A percentile compares a stretch with the other conserved stretches of the same genome.
Evolutionary conservation across 129 eudicot species (phyloP).

Genomic region (Helichrysum umbraculigerum): DNA sequence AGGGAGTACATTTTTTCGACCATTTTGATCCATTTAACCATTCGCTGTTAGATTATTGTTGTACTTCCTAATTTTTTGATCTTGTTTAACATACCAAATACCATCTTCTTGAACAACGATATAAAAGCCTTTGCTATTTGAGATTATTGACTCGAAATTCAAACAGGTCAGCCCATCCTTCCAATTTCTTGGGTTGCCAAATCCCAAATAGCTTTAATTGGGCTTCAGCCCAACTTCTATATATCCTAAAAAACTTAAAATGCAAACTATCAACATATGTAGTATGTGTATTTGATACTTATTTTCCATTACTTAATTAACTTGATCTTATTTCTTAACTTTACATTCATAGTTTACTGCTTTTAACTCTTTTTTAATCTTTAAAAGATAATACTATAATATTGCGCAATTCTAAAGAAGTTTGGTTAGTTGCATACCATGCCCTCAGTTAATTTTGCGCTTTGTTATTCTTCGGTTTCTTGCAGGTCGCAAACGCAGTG

Average conservation of each 20-base stretch:
- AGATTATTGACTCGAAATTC: no score
- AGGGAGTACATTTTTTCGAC: no score
- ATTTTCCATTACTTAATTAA: no score
- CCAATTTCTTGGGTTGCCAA: neutral
- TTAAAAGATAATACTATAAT: neutral
- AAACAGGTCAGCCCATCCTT: no score
- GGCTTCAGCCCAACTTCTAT: neutral
- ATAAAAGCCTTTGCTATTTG: no score
- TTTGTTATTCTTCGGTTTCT: neutral
- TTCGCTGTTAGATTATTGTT: no score
- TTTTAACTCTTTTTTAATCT: neutral
- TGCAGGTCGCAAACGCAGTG: constrained; percentile 79
- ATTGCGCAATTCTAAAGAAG: neutral
- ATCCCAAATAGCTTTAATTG: neutral
- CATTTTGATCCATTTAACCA: neutral
- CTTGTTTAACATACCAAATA: no score
- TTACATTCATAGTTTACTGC: neutral
- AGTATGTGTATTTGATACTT: no score
- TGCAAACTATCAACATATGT: no score
- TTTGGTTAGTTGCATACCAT: neutral
- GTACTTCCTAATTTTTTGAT: no score
- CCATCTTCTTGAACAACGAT: no score
- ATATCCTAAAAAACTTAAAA: no score
- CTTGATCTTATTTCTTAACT: neutral
- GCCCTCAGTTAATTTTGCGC: neutral